phyloP scores from a whole-genome alignment of 108 stramenopile genomes.

The Asterionellopsis glacialis region DNA sequence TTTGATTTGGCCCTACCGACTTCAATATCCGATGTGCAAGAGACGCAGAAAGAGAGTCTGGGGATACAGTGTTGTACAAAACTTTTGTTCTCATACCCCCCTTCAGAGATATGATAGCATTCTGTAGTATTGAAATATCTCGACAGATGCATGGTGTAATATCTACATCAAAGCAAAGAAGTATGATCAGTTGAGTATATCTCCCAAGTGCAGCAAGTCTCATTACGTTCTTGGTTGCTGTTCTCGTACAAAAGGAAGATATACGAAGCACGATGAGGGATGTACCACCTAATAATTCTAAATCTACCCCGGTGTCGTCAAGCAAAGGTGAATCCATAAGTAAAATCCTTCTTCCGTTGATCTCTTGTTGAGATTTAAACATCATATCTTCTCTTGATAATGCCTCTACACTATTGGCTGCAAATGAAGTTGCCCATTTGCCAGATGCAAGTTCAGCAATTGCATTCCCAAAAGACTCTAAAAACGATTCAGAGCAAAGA shows the following conservation, averaged over 20 bases:
- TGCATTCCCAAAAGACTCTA: conserved; percentile 48
- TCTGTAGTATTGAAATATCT: conserved; percentile 44
- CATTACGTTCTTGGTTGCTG: conserved; percentile 6
- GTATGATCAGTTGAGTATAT: conserved; percentile 37
- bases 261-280: conserved; percentile 43
- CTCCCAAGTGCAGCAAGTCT: conserved; percentile 41
- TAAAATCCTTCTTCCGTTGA: conserved; percentile 11
- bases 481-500: conserved; percentile 61
- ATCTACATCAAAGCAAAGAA: conserved; percentile 43
- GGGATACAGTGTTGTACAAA: conserved; percentile 34
- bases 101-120: conserved; percentile 35
- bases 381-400: not conserved
- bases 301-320: conserved; percentile 49
- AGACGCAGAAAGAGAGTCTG: conserved; percentile 32
- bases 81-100: conserved; percentile 24
- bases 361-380: not conserved
- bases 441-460: conserved; percentile 45
- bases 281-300: conserved; percentile 41
- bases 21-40: conserved; percentile 18
- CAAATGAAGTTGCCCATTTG: conserved; percentile 17
- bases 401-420: no score
- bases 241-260: conserved; percentile 23
- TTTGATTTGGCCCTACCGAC: not conserved
- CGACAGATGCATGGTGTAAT: conserved; percentile 17
- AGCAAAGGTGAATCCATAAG: conserved; percentile 52